These are phyloP conservation scores for Neospermospora avenae DNA, from an alignment of 2,329 filamentous ascomycete genomes.

Conservation along the genomic window DNA sequence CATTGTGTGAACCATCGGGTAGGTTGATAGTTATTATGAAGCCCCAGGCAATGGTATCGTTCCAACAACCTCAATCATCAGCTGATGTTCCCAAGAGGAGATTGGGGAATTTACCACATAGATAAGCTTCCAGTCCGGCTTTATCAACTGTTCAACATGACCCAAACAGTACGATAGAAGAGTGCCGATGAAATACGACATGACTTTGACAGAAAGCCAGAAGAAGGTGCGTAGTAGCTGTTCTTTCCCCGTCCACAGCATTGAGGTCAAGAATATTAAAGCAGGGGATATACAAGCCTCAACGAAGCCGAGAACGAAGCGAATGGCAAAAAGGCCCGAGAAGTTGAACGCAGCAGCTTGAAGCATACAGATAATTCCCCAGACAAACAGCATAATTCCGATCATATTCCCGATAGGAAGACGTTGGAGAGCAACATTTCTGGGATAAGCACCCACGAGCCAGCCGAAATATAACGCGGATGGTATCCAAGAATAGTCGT, in stretches of 20 bases:
- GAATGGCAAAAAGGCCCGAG: slow-evolving; percentile 61
- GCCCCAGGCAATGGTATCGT: slow-evolving; percentile 48
- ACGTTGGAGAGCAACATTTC: slow-evolving; percentile 41
- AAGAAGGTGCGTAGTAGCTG: slow-evolving; percentile 60
- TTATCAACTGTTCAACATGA: slow-evolving; percentile 49
- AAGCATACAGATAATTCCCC: slow-evolving; percentile 29
- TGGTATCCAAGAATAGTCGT: slow-evolving; percentile 10
- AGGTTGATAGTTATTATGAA: slow-evolving; percentile 49
- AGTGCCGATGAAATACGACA: slow-evolving; percentile 57
- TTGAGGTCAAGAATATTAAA: slow-evolving; percentile 59
- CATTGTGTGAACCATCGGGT: slow-evolving; percentile 60
- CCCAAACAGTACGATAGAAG: slow-evolving; percentile 63
- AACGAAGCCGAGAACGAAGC: slow-evolving; percentile 57
- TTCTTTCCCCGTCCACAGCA: slow-evolving; percentile 61
- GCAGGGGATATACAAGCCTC: slow-evolving; percentile 61
- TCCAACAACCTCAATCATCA: slow-evolving; percentile 36
- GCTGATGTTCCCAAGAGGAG: slow-evolving; percentile 35
- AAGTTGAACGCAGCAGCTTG: slow-evolving; percentile 39
- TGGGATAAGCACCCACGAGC: slow-evolving; percentile 40
- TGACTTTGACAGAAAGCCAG: slow-evolving; percentile 55
- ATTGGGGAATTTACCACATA: slow-evolving; percentile 51
- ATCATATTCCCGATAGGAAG: slow-evolving; percentile 42
- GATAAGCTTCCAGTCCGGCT: slow-evolving; percentile 65
- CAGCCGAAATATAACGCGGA: slow-evolving; percentile 37
- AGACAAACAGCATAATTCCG: slow-evolving; percentile 45